Percentiles rank a stretch among this genome's conserved stretches.
phyloP scores from a whole-genome alignment of 2,329 filamentous ascomycete genomes.

The Sporothrix pallida region DNA sequence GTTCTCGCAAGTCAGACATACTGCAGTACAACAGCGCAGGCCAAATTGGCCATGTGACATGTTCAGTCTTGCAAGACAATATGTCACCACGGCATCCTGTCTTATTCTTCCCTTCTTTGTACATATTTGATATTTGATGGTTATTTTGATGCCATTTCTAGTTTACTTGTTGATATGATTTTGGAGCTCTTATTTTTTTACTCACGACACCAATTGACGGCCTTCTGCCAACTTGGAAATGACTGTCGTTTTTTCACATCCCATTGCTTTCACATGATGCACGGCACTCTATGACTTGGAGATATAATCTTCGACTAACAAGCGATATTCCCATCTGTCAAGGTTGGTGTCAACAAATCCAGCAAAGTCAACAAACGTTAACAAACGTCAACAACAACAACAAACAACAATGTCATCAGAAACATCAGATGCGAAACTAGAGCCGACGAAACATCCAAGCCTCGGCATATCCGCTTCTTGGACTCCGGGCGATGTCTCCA shows the following conservation, averaged over 20 bases:
- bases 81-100: background rate
- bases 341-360: background rate
- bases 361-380: background rate
- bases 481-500: background rate
- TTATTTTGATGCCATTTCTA: background rate
- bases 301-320: constrained; percentile 6
- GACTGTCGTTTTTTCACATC: background rate
- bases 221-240: background rate
- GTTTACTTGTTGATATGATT: background rate
- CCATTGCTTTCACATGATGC: background rate
- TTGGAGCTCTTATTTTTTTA: background rate
- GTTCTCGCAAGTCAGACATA: background rate
- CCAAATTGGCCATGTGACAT: background rate
- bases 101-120: background rate
- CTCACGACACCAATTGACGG: background rate
- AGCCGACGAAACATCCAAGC: constrained; percentile 11
- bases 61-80: background rate
- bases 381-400: background rate
- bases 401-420: background rate
- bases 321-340: background rate
- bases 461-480: constrained; percentile 27
- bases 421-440: constrained; percentile 28
- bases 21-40: background rate
- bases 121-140: background rate
- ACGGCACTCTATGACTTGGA: background rate